Evolutionary conservation across 2,329 filamentous ascomycete genomes (phyloP).

Genomic region (Sphaerulina populicola): DNA sequence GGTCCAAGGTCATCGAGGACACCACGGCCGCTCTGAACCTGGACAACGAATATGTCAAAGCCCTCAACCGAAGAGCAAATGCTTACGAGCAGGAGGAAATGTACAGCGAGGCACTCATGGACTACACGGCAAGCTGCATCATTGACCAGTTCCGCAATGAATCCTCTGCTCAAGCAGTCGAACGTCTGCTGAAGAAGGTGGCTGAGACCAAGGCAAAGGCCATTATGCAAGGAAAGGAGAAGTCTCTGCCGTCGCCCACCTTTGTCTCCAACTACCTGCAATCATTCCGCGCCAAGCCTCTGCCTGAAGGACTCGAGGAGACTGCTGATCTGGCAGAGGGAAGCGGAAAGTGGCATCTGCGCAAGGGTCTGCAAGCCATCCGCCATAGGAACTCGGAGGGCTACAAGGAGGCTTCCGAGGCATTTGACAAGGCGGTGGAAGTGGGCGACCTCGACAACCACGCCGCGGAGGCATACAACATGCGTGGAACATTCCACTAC

Average conservation of each 20-base stretch:
- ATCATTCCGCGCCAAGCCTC: conserved; percentile 80
- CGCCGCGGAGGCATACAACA: conserved; percentile 89
- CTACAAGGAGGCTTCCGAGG: conserved; percentile 76
- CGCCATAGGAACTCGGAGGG: conserved; percentile 80
- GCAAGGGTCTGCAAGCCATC: conserved; percentile 72
- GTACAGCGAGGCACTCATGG: conserved; percentile 88
- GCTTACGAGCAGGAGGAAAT: conserved; percentile 89
- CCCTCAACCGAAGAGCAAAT: conserved; percentile 89
- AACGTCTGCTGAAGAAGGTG: conserved; percentile 91
- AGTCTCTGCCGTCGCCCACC: conserved; percentile 86
- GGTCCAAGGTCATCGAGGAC: conserved; percentile 94
- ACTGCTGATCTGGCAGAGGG: conserved; percentile 66
- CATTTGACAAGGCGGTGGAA: conserved; percentile 83
- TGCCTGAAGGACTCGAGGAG: conserved; percentile 75
- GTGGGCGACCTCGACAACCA: conserved; percentile 69
- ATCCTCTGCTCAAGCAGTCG: conserved; percentile 76
- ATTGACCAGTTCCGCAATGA: conserved; percentile 97
- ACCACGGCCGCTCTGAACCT: conserved; percentile 90
- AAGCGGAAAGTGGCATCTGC: conserved; percentile 75
- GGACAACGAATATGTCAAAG: conserved; percentile 94
- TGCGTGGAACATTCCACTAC: conserved; percentile 92
- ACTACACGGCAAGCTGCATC: conserved; percentile 98
- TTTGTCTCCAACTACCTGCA: conserved; percentile 98
- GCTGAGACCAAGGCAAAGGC: conserved; percentile 88
- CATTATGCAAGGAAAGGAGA: conserved; percentile 70